A percentile compares a stretch with the other conserved stretches of the same genome.
Evolutionary conservation across 208 protist genomes (phyloP).

Genomic region (Acanthamoeba lenticulata): DNA sequence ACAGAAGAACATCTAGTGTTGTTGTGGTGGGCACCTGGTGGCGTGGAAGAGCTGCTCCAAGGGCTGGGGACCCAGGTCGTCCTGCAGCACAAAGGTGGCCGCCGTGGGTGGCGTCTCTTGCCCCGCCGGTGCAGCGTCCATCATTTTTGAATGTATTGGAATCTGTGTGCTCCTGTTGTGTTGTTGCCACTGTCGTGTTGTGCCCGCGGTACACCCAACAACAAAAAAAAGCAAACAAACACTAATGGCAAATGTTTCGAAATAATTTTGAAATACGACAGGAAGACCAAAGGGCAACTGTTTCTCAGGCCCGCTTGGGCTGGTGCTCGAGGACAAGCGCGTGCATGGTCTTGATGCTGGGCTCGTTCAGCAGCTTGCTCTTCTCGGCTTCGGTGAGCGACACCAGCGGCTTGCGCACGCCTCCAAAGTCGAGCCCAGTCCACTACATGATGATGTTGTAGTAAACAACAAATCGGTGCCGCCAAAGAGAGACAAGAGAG

Average conservation of each 20-base stretch:
- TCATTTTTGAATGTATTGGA: background rate
- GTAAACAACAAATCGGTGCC: too few species aligned
- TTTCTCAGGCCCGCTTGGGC: background rate
- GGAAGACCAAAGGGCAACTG: background rate
- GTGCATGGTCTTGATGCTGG: conserved; percentile 16
- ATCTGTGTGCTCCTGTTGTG: too few species aligned
- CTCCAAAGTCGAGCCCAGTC: background rate
- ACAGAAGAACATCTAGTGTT: too few species aligned
- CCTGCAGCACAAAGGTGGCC: background rate
- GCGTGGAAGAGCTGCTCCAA: background rate
- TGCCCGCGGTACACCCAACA: too few species aligned
- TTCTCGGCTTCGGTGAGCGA: background rate
- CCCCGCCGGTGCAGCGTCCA: background rate
- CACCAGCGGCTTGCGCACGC: background rate
- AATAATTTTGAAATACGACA: too few species aligned
- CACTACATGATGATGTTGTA: too few species aligned
- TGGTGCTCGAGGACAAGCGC: background rate
- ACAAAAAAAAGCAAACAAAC: background rate
- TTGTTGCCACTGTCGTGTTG: too few species aligned
- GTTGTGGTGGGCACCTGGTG: background rate
- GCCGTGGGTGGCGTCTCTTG: background rate
- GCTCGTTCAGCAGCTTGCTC: background rate
- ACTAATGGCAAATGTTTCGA: too few species aligned
- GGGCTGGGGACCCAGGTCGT: background rate
- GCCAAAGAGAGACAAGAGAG: too few species aligned